Evolutionary conservation across 352 stramenopile species (phyloP), one percentile per base, ranked within the genome.

Genomic region (Phytophthora brassicae): DNA sequence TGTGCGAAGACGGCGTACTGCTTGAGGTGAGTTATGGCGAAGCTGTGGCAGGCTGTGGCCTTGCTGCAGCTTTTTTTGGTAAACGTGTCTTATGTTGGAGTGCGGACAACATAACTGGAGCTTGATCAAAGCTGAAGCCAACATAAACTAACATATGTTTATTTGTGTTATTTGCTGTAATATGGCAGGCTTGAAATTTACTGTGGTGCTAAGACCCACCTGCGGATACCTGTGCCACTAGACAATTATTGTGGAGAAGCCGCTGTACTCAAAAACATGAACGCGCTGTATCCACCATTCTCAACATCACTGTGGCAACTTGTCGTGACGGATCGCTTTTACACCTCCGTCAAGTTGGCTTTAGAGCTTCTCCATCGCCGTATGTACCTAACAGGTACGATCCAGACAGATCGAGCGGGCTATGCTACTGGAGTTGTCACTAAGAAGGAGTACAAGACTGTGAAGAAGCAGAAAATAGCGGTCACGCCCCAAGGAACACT

Each of bases 191-290:
- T 33, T 24, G 47, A 64, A 24, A 16, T 64, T 13, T 56, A 64
- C 17, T 65, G 57, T 23, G 47, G 46, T 6, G 43, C 39, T 8
- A 59, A 65, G 26, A 53, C 20, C 4, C 36, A 43, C 14, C 17
- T 62, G 6, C 33, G 19, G n/a, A 55, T 33, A 14, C 55, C 55
- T 13, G 26, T 49, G 0, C 44, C 35, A 9, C 20, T 16, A 4
- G 55, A 62, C 12, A 62, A 55, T 35, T 55, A 62, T 22, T 39
- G 26, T 24, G 48, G 48, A 35, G 48, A 62, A 42, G 55, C 35
- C 8, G 44, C 35, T 16, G 55, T 62, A 9, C 23, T 56, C 1
- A 20, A 44, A 12, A 55, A 55, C 35, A 9, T 62, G 33, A 62
- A 49, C 8, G 55, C 17, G 16, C 19, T 56, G 1, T 62, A 17